Evolutionary conservation across 2,329 filamentous ascomycete species (phyloP).

Genomic region (Cercospora beticola): DNA sequence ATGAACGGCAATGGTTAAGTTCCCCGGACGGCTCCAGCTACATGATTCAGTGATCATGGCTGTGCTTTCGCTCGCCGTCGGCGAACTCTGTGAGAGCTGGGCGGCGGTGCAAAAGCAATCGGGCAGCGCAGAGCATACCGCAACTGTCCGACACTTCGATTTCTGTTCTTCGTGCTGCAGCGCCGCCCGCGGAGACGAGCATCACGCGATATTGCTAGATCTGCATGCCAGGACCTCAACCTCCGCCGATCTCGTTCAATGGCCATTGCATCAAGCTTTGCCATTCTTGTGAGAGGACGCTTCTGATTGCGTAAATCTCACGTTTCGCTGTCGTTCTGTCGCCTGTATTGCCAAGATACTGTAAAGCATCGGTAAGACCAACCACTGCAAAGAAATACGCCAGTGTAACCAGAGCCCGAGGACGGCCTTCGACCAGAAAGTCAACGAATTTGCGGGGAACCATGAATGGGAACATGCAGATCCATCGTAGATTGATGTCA

Average conservation of each 20-base stretch:
- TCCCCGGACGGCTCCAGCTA: too few species aligned
- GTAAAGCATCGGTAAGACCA: constrained; percentile 31
- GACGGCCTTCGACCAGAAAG: constrained; percentile 35
- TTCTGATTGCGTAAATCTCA: constrained; percentile 33
- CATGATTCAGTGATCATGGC: background rate
- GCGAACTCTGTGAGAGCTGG: background rate
- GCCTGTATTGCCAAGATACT: constrained; percentile 34
- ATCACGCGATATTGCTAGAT: background rate
- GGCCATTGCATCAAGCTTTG: constrained; percentile 37
- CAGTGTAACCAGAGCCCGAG: constrained; percentile 38
- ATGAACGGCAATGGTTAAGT: too few species aligned
- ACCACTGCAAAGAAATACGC: constrained; percentile 39
- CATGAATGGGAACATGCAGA: constrained; percentile 38
- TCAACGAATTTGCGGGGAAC: constrained; percentile 35
- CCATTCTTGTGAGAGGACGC: constrained; percentile 34
- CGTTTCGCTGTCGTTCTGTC: constrained; percentile 26
- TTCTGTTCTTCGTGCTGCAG: background rate
- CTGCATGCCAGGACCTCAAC: background rate
- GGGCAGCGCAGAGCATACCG: background rate
- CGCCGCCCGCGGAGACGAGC: background rate
- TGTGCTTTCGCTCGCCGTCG: background rate
- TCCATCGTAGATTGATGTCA: constrained; percentile 32
- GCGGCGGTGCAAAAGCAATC: background rate
- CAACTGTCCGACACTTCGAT: background rate
- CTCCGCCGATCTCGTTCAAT: constrained; percentile 26